phyloP scores from a whole-genome alignment of 2,329 filamentous ascomycete species.

The Rhynchosporium secalis region DNA sequence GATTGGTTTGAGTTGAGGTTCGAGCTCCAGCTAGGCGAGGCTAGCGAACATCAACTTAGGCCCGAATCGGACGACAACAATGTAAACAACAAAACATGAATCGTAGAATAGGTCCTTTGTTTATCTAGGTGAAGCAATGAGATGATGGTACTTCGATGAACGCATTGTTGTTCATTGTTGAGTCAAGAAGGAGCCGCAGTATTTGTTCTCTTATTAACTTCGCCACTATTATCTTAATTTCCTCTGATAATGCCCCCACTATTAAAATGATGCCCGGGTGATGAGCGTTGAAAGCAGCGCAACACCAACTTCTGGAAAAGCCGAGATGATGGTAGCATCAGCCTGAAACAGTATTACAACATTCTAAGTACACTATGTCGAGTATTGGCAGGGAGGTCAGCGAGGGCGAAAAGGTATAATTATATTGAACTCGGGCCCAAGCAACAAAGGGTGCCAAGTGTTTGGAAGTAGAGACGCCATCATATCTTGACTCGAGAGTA shows the following conservation, averaged over 20 bases:
- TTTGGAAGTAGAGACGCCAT: no score
- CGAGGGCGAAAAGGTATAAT: no score
- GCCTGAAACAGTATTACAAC: no score
- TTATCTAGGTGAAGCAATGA: background rate
- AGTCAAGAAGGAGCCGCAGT: slow-evolving; percentile 1
- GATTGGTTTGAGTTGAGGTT: slow-evolving; percentile 1
- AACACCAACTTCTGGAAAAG: background rate
- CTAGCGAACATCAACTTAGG: slow-evolving; percentile 6
- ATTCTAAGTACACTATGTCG: no score
- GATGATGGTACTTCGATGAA: background rate
- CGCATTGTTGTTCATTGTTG: background rate
- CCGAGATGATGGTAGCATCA: background rate
- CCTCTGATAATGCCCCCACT: background rate
- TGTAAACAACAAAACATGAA: slow-evolving; percentile 7
- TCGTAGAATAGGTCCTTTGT: background rate
- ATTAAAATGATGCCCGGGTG: background rate
- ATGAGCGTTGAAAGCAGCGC: slow-evolving; percentile 3
- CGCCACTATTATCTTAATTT: slow-evolving; percentile 4
- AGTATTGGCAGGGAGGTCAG: no score
- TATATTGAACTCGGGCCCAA: no score
- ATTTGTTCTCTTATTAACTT: slow-evolving; percentile 8
- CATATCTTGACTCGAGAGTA: no score
- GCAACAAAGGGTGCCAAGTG: no score
- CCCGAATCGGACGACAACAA: slow-evolving; percentile 12
- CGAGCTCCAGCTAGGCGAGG: slow-evolving; percentile 13